phyloP scores from a whole-genome alignment of 345 rosid species.

The Gossypium rotundifolium region DNA sequence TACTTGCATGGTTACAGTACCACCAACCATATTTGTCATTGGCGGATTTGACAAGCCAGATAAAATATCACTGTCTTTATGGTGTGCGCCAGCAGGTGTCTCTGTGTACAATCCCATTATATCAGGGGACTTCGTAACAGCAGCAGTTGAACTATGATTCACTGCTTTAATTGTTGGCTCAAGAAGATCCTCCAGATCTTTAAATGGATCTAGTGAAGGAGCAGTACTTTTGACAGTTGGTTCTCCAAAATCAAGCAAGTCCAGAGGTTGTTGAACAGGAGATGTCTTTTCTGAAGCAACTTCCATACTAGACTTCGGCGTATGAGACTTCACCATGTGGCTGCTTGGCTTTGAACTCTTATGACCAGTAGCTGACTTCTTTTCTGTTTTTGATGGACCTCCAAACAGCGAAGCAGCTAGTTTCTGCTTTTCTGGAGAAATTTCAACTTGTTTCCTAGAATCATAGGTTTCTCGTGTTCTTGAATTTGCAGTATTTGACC shows the following conservation, averaged over 20 bases:
- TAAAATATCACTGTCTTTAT: conserved; percentile 23
- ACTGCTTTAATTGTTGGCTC: conserved; percentile 32
- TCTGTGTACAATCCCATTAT: conserved; percentile 46
- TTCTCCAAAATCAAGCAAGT: conserved; percentile 88
- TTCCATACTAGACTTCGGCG: conserved; percentile 20
- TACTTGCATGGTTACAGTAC: conserved; percentile 11
- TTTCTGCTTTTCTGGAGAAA: conserved; percentile 82
- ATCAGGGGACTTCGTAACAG: conserved; percentile 30
- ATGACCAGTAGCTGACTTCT: conserved; percentile 47
- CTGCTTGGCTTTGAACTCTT: conserved; percentile 44
- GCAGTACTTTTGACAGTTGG: conserved; percentile 31
- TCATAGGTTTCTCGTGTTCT: conserved; percentile 49
- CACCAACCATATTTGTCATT: conserved; percentile 14
- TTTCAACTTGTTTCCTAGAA: conserved; percentile 58
- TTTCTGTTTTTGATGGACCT: conserved; percentile 60
- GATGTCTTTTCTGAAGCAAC: conserved; percentile 28
- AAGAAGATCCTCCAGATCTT: conserved; percentile 75
- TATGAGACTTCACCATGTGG: conserved; percentile 26
- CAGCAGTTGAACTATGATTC: conserved; percentile 14
- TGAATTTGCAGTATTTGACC: conserved; percentile 34
- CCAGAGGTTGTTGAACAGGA: conserved; percentile 65
- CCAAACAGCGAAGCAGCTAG: conserved; percentile 97
- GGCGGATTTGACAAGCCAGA: conserved; percentile 25
- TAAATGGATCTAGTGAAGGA: conserved; percentile 64
- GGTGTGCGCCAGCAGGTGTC: conserved; percentile 26